Evolutionary conservation across 768 basidiomycete species (phyloP).

Genomic region (Pleurotus salmoneostramineus): DNA sequence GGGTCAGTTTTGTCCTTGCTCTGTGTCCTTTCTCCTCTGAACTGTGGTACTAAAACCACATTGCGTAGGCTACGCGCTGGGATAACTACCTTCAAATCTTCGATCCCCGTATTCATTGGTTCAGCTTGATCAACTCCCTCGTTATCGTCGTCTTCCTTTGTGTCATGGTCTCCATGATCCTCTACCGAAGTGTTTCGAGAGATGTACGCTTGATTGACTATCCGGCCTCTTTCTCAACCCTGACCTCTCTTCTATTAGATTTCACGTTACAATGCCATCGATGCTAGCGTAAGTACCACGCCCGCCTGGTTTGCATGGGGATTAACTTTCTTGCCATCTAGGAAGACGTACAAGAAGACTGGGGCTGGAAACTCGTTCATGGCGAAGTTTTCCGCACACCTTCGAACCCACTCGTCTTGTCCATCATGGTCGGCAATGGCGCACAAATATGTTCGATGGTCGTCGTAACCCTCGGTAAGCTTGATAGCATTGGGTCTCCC

Average conservation of each 20-base stretch:
- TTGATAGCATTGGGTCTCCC: neutral
- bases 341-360: conserved; percentile 97
- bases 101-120: conserved; percentile 95
- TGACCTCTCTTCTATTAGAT: conserved; percentile 47
- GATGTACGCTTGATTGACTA: too few relatives aligned
- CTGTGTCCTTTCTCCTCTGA: neutral
- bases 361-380: conserved; percentile 97
- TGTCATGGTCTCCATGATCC: conserved; percentile 89
- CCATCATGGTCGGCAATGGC: conserved; percentile 89
- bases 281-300: conserved; percentile 62
- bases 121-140: conserved; percentile 89
- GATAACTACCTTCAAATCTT: conserved; percentile 94
- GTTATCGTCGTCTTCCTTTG: conserved; percentile 91
- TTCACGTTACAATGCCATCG: conserved; percentile 91
- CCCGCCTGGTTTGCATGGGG: neutral
- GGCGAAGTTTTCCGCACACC: conserved; percentile 95
- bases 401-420: conserved; percentile 67
- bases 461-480: conserved; percentile 74
- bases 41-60: neutral
- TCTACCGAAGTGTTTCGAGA: conserved; percentile 80
- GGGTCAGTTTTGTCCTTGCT: conserved; percentile 41
- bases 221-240: neutral
- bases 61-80: conserved; percentile 91
- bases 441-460: conserved; percentile 85
- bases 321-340: conserved; percentile 20